A percentile compares a stretch with the other conserved stretches of the same genome.
phyloP scores from a whole-genome alignment of 495 filamentous ascomycete genomes.

The Xylaria longipes region DNA sequence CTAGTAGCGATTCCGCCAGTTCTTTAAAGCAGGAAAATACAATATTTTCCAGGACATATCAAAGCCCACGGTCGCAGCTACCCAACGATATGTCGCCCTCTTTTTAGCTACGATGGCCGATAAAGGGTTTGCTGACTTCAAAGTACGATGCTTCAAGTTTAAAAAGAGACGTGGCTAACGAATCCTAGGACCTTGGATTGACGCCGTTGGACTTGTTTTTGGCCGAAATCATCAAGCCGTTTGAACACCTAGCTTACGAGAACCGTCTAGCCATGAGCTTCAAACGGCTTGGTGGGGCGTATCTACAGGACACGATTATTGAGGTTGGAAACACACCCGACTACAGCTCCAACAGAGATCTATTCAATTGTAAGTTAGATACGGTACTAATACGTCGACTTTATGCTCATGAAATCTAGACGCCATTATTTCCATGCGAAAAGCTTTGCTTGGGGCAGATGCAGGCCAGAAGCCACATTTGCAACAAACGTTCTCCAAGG shows the following conservation, averaged over 20 bases:
- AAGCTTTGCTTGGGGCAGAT: slow-evolving; percentile 38
- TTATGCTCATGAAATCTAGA: slow-evolving; percentile 31
- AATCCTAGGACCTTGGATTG: slow-evolving; percentile 39
- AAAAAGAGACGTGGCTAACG: neutral
- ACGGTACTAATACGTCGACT: neutral
- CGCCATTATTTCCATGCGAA: slow-evolving; percentile 51
- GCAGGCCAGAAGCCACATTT: slow-evolving; percentile 32
- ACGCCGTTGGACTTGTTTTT: slow-evolving; percentile 47
- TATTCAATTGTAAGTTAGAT: slow-evolving; percentile 43
- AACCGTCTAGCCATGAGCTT: slow-evolving; percentile 50
- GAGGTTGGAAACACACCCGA: slow-evolving; percentile 38
- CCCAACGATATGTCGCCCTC: slow-evolving; percentile 47
- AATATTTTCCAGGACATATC: slow-evolving; percentile 45
- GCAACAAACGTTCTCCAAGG: slow-evolving; percentile 43
- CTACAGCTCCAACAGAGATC: slow-evolving; percentile 48
- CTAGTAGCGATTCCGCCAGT: slow-evolving; percentile 40
- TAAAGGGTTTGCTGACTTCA: slow-evolving; percentile 46
- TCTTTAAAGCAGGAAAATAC: slow-evolving; percentile 48
- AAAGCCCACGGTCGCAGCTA: slow-evolving; percentile 35
- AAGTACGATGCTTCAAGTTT: slow-evolving; percentile 17
- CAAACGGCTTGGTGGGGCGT: slow-evolving; percentile 40
- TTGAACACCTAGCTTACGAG: slow-evolving; percentile 45
- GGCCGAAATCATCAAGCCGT: slow-evolving; percentile 48
- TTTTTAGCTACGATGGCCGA: slow-evolving; percentile 50
- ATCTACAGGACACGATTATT: slow-evolving; percentile 42